Evolutionary conservation across 176 grass and related monocot genomes (phyloP), one percentile per base, ranked within the genome.

Genomic region (Aegilops umbellulata): DNA sequence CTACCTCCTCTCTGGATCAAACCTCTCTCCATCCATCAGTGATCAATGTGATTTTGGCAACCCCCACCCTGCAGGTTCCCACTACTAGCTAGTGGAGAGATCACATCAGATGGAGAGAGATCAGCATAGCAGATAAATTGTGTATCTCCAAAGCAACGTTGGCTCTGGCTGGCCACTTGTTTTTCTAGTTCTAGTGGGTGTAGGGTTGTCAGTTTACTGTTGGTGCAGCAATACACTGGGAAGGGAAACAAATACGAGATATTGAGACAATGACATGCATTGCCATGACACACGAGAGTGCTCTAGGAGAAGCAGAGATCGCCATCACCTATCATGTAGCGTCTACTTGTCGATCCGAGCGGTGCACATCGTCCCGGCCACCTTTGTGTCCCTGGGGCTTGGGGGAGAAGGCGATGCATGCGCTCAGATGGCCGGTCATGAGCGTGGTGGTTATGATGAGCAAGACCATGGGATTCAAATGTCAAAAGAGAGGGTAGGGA

Each of bases 201-300:
- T 79, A 73, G 77, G 35, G 10, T 20, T 76, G 49, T 58, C 74
- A 34, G 74, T 77, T 77, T 7, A 77, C 49, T 57, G 32, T 58
- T 34, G 74, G 27, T n/a, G 42, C 17, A 4, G 42, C 29, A 12
- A 44, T 22, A 15, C 15, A n/a, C 34, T n/a, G 35, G 69, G 19
- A 47, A 47, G 44, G 11, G 44, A 72, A 41, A 41, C 41, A 42
- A 14, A 31, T 29, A 22, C 34, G 27, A 23, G 41, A 35, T 6
- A 0, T 46, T 19, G 47, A 53, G 35, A 42, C 1, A 23, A 19
- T 0, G 74, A 74, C 30, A 51, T 25, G 3, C 7, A 15, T 68
- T 68, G 65, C 30, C 30, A 68, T 68, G 13, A 23, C 5, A 46
- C 44, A 46, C 0, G 44, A 46, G 44, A 6, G 17, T 32, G 10